Conservation (phyloP, 148 eudicot species). For the Arbutus unedo region DNA sequence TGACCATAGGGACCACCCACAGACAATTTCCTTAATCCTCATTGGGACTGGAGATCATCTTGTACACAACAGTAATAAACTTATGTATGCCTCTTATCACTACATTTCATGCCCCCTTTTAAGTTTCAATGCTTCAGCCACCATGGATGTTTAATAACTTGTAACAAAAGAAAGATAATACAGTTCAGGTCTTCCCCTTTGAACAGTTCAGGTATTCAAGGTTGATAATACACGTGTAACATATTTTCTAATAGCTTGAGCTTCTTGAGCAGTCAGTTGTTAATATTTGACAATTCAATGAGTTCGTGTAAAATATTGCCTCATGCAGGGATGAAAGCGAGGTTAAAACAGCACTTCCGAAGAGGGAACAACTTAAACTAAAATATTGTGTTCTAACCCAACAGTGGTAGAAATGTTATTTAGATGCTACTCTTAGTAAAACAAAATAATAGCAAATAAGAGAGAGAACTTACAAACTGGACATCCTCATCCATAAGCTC, state of each 20-base stretch:
- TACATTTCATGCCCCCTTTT: not conserved
- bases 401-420: not conserved
- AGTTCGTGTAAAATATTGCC: not conserved
- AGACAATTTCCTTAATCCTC: not conserved
- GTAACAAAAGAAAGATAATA: not conserved
- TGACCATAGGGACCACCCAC: not conserved
- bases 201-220: not conserved
- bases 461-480: conserved; percentile 73
- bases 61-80: not conserved
- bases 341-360: not conserved
- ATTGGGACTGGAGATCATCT: conserved; percentile 6
- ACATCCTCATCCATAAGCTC: conserved; percentile 79
- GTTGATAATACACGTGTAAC: not conserved
- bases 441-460: not conserved
- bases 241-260: not conserved
- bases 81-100: not conserved
- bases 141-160: not conserved
- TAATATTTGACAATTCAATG: not conserved
- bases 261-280: conserved; percentile 2
- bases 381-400: not conserved
- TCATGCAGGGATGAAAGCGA: not conserved
- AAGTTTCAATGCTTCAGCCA: not conserved
- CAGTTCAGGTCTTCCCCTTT: not conserved
- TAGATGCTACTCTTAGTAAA: not conserved
- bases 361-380: not conserved